These are phyloP conservation scores for Thamnidium elegans DNA, from an alignment of 192 early-diverging fungal genomes.

Conservation along the genomic window DNA sequence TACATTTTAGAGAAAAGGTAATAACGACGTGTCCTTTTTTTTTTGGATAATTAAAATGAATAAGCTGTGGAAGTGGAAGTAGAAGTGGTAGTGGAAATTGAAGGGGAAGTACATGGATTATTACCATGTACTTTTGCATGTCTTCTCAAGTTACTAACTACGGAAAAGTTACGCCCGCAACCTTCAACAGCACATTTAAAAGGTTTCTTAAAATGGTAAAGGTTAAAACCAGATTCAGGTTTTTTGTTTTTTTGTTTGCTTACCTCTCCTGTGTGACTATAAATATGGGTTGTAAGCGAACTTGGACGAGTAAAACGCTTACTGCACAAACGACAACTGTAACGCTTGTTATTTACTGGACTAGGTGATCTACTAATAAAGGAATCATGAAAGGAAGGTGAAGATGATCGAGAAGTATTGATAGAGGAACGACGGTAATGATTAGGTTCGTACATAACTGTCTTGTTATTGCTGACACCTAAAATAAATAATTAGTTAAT, in stretches of 20 bases:
- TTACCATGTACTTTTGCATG: conserved; percentile 17
- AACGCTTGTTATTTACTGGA: conserved; percentile 24
- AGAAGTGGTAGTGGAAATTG: conserved; percentile 1
- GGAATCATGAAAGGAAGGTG: conserved; percentile 9
- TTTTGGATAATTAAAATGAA: background rate
- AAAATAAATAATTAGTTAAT: background rate
- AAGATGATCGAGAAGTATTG: conserved; percentile 13
- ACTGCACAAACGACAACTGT: conserved; percentile 21
- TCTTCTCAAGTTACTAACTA: conserved; percentile 16
- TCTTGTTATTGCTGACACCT: conserved; percentile 1
- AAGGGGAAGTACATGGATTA: background rate
- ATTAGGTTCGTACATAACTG: background rate
- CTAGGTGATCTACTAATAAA: conserved; percentile 1
- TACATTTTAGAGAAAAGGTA: too few relatives aligned
- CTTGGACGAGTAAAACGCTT: conserved; percentile 35
- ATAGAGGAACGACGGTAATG: conserved; percentile 8
- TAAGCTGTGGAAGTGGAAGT: conserved; percentile 5
- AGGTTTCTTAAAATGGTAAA: conserved; percentile 11
- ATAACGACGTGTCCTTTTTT: too few relatives aligned
- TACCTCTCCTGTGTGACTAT: conserved; percentile 37
- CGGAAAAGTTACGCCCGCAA: conserved; percentile 18
- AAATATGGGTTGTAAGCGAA: conserved; percentile 31
- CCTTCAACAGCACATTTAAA: conserved; percentile 17
- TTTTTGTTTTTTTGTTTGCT: conserved; percentile 4
- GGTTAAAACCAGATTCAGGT: background rate